A percentile compares a stretch with the other conserved stretches of the same genome.
Conservation (phyloP, 345 rosid genomes). For the Turnera subulata region DNA sequence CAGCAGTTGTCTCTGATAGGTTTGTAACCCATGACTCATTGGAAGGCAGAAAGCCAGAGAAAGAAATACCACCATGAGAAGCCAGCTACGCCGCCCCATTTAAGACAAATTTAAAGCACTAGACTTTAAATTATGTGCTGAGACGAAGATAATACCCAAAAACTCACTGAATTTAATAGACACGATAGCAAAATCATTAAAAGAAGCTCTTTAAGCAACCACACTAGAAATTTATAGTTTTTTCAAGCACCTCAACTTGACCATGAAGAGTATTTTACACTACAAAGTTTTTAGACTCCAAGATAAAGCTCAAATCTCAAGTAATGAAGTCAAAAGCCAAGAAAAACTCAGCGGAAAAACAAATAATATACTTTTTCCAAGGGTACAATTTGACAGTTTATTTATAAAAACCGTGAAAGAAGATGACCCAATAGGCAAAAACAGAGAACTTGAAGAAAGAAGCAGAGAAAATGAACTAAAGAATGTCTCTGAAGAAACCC, state of each 20-base stretch:
- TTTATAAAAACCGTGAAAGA: neutral
- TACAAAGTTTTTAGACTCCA: constrained; percentile 9
- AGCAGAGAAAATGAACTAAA: constrained; percentile 25
- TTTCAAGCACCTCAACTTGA: neutral
- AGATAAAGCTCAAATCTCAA: constrained; percentile 19
- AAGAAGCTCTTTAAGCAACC: constrained; percentile 6
- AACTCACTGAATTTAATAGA: constrained; percentile 9
- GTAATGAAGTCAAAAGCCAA: too few relatives aligned
- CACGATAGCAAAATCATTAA: constrained; percentile 18
- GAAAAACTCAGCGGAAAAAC: neutral
- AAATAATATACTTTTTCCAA: constrained; percentile 1
- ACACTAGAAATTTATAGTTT: constrained; percentile 13
- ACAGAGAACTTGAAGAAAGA: constrained; percentile 12
- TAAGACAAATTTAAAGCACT: constrained; percentile 22
- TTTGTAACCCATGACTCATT: constrained; percentile 49
- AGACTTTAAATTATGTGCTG: constrained; percentile 12
- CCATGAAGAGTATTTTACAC: constrained; percentile 1
- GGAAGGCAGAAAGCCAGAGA: constrained; percentile 37
- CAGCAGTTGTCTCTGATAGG: constrained; percentile 57
- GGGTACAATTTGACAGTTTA: neutral
- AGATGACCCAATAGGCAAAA: neutral
- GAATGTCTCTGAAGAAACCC: constrained; percentile 12
- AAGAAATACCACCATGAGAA: constrained; percentile 34
- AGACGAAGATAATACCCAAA: constrained; percentile 19
- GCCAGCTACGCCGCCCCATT: constrained; percentile 37